Evolutionary conservation across 345 rosid species (phyloP).

Genomic region (Viola odorata): DNA sequence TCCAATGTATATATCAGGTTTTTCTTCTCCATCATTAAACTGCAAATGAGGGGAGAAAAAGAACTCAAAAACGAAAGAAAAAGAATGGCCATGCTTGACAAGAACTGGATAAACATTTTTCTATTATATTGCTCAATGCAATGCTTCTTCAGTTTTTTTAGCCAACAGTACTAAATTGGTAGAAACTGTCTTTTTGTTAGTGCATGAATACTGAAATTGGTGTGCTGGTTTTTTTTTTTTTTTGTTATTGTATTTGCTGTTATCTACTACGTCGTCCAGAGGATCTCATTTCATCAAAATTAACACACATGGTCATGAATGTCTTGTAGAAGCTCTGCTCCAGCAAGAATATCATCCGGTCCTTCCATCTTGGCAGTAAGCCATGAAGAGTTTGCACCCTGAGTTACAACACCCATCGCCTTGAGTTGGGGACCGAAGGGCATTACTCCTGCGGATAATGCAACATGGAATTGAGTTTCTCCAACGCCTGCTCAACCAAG

Average conservation of each 20-base stretch:
- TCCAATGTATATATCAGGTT: slow-evolving; percentile 18
- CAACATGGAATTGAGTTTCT: slow-evolving; percentile 32
- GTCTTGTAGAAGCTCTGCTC: slow-evolving; percentile 22
- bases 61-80: not conserved
- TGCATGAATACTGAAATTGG: no score
- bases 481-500: slow-evolving; percentile 21
- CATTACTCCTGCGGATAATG: slow-evolving; percentile 30
- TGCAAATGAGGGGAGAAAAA: slow-evolving; percentile 3
- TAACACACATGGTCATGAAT: slow-evolving; percentile 8
- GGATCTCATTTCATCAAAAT: not conserved
- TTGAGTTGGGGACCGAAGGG: slow-evolving; percentile 41
- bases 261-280: no score
- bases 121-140: not conserved
- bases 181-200: no score
- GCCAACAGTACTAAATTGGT: no score
- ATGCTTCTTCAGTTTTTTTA: no score
- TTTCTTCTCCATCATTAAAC: not conserved
- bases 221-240: no score
- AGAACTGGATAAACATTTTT: not conserved
- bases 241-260: no score
- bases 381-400: slow-evolving; percentile 21
- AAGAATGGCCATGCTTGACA: no score
- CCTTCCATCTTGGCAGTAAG: slow-evolving; percentile 28
- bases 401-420: slow-evolving; percentile 20
- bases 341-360: slow-evolving; percentile 11